These are phyloP conservation scores for Populus trichocarpa DNA, from an alignment of 441 rosid species.

Conservation along the genomic window DNA sequence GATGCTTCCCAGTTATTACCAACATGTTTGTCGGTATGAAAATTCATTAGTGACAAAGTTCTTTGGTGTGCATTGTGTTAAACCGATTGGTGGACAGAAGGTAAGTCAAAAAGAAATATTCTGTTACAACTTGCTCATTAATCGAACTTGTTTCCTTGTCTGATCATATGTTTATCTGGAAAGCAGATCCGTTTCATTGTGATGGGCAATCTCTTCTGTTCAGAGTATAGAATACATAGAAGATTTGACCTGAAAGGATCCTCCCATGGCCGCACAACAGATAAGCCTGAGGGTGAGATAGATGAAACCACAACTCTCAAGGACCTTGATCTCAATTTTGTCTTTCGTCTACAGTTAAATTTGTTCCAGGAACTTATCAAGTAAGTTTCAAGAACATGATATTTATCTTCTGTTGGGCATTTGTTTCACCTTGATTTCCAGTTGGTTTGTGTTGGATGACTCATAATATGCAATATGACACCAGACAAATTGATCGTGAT, in stretches of 20 bases:
- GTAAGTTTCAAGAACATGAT: constrained; percentile 36
- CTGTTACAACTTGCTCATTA: constrained; percentile 7
- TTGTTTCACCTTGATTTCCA: background rate
- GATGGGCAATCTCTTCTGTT: constrained; percentile 92
- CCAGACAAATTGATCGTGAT: constrained; percentile 84
- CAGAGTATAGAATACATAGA: constrained; percentile 77
- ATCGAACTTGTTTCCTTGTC: background rate
- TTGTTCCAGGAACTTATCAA: constrained; percentile 82
- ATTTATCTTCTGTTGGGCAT: constrained; percentile 1
- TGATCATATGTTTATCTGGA: constrained; percentile 14
- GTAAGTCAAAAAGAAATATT: constrained; percentile 31
- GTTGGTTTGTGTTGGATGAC: background rate
- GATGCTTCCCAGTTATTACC: constrained; percentile 84
- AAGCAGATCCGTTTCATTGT: constrained; percentile 77
- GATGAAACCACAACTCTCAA: constrained; percentile 92
- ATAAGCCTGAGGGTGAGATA: constrained; percentile 76
- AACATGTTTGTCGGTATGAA: constrained; percentile 66
- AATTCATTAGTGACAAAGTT: constrained; percentile 86
- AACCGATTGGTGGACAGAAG: constrained; percentile 93
- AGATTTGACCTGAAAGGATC: constrained; percentile 95
- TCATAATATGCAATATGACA: background rate
- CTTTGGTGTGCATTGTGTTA: constrained; percentile 94
- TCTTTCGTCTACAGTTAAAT: constrained; percentile 73
- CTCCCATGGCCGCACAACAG: constrained; percentile 87
- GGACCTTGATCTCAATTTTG: constrained; percentile 86